These are phyloP conservation scores for Epichloe brachyelytri DNA, from an alignment of 2,329 filamentous ascomycete species.

Conservation along the genomic window DNA sequence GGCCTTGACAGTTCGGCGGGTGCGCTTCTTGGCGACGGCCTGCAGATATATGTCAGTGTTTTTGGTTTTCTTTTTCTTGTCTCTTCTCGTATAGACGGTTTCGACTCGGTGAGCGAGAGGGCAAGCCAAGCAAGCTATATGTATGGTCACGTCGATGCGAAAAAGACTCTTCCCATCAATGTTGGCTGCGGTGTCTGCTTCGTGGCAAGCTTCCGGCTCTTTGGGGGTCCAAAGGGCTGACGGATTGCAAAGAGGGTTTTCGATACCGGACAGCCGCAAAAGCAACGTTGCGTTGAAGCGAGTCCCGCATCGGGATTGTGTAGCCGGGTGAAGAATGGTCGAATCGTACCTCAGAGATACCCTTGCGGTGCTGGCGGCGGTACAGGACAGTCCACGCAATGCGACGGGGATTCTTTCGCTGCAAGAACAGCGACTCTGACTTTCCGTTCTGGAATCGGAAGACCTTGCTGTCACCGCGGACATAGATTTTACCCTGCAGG, in stretches of 20 bases:
- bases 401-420: slow-evolving; percentile 99
- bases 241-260: background rate
- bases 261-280: background rate
- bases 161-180: too few species aligned
- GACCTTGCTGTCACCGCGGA: slow-evolving; percentile 99
- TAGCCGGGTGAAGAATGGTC: background rate
- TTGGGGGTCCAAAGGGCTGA: background rate
- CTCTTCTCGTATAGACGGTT: background rate
- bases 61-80: background rate
- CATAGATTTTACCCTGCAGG: slow-evolving; percentile 91
- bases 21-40: slow-evolving; percentile 99
- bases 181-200: background rate
- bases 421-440: slow-evolving; percentile 98
- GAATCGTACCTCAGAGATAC: slow-evolving; percentile 92
- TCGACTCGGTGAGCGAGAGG: background rate
- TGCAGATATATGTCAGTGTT: slow-evolving; percentile 37
- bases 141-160: background rate
- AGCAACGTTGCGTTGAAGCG: background rate
- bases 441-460: slow-evolving; percentile 99
- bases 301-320: background rate
- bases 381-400: slow-evolving; percentile 98
- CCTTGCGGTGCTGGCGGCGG: slow-evolving; percentile 99
- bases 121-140: too few species aligned
- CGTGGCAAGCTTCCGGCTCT: background rate
- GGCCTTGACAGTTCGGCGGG: slow-evolving; percentile 93